phyloP scores from a whole-genome alignment of 2,329 filamentous ascomycete species.

The Ophiostoma australiae region DNA sequence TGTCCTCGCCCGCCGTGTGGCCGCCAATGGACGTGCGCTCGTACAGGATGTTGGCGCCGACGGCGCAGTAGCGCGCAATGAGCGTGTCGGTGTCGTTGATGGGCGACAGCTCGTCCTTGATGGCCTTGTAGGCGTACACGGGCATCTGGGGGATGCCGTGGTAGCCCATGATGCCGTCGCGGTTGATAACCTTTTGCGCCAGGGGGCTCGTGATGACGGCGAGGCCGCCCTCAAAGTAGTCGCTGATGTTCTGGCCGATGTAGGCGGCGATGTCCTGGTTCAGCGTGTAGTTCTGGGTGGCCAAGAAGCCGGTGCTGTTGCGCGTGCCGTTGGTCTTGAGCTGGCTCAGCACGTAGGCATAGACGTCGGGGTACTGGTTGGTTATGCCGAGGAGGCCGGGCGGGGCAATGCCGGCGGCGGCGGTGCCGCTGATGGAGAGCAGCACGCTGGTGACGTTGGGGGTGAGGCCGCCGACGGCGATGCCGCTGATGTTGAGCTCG shows the following conservation, averaged over 20 bases:
- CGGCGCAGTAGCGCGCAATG: conserved; percentile 32
- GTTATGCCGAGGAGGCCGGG: conserved; percentile 36
- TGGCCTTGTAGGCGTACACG: conserved; percentile 45
- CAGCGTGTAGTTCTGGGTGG: conserved; percentile 30
- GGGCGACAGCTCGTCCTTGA: conserved; percentile 40
- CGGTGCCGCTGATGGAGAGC: conserved; percentile 32
- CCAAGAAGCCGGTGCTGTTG: conserved; percentile 36
- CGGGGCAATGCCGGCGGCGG: conserved; percentile 37
- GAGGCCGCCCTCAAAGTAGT: conserved; percentile 40
- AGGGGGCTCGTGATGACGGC: conserved; percentile 26
- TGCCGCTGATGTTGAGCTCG: conserved; percentile 43
- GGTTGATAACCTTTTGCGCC: conserved; percentile 30
- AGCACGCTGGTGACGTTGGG: conserved; percentile 40
- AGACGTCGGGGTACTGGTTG: conserved; percentile 35
- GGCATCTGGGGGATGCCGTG: conserved; percentile 44
- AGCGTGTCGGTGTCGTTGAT: conserved; percentile 40
- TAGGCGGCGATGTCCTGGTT: conserved; percentile 33
- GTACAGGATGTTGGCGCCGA: conserved; percentile 43
- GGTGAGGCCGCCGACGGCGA: conserved; percentile 43
- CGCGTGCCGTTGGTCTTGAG: conserved; percentile 33
- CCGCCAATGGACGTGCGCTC: conserved; percentile 40
- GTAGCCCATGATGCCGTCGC: conserved; percentile 35
- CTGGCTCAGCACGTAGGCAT: conserved; percentile 30
- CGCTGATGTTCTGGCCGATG: conserved; percentile 35
- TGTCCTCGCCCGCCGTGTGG: conserved; percentile 36